Conservation (phyloP, 306 rosid genomes). For the Quercus berberidifolia region DNA sequence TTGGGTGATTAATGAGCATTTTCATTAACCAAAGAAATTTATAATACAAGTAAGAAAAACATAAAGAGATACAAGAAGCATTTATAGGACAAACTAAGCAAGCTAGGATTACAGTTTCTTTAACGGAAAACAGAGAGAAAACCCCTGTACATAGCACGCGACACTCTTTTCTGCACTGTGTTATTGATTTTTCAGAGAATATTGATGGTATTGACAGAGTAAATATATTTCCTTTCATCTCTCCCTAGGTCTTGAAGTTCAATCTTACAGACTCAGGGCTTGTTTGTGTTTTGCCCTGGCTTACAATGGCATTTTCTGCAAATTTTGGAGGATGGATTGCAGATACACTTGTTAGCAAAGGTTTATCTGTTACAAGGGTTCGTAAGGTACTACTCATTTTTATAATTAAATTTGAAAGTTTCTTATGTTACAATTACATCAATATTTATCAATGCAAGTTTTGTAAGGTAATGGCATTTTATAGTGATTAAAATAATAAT, state of each 20-base stretch:
- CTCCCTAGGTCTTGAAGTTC: conserved; percentile 87
- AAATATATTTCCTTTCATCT: background rate
- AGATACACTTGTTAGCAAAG: conserved; percentile 89
- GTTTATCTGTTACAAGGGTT: conserved; percentile 76
- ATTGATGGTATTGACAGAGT: background rate
- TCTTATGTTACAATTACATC: background rate
- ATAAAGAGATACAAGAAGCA: no score
- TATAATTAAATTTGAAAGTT: background rate
- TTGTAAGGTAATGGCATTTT: background rate
- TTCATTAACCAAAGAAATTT: no score
- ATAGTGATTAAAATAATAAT: background rate
- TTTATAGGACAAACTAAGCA: no score
- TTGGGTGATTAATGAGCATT: no score
- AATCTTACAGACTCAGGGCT: conserved; percentile 95
- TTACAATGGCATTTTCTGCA: conserved; percentile 95
- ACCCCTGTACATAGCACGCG: no score
- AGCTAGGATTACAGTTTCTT: no score
- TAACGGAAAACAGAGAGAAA: no score
- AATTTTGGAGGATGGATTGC: conserved; percentile 99
- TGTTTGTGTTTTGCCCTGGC: conserved; percentile 88
- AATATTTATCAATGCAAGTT: background rate
- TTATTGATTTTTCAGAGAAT: no score
- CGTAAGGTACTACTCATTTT: conserved; percentile 70
- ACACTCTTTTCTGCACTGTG: no score
- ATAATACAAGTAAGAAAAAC: no score